phyloP scores from a whole-genome alignment of 768 basidiomycete genomes.

The Cystofilobasidium bisporidii region DNA sequence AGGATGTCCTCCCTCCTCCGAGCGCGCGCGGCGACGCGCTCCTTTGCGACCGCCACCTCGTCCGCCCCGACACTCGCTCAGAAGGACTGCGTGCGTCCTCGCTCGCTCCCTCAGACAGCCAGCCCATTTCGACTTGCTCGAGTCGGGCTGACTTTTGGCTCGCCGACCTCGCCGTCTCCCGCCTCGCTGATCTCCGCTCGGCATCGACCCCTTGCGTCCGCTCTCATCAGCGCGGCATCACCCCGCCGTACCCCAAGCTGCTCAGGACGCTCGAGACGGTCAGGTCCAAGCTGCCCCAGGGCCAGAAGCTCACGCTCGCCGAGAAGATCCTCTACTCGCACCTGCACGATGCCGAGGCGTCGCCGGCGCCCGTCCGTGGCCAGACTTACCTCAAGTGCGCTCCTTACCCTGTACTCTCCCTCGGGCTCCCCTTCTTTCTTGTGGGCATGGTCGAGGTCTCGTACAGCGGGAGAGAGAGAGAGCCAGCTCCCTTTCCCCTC shows the following conservation, averaged over 20 bases:
- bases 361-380: constrained; percentile 54
- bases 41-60: constrained; percentile 10
- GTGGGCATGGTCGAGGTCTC: not conserved
- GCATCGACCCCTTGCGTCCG: too few relatives aligned
- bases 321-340: constrained; percentile 98
- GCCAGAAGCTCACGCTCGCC: constrained; percentile 74
- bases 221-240: constrained; percentile 58
- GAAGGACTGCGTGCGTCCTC: constrained; percentile 26
- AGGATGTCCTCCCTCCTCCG: constrained; percentile 2
- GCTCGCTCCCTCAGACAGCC: not conserved
- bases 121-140: too few relatives aligned
- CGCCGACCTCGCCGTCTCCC: not conserved
- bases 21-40: not conserved
- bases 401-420: not conserved
- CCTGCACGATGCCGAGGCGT: constrained; percentile 64
- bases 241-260: constrained; percentile 69
- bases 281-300: constrained; percentile 54
- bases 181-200: too few relatives aligned
- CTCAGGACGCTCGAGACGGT: constrained; percentile 61
- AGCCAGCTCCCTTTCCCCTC: not conserved
- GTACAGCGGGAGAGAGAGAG: too few relatives aligned
- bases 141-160: too few relatives aligned
- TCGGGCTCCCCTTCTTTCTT: too few relatives aligned
- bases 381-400: constrained; percentile 67
- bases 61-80: constrained; percentile 8